Evolutionary conservation across 345 rosid genomes (phyloP).

Genomic region (Citrus reticulata): DNA sequence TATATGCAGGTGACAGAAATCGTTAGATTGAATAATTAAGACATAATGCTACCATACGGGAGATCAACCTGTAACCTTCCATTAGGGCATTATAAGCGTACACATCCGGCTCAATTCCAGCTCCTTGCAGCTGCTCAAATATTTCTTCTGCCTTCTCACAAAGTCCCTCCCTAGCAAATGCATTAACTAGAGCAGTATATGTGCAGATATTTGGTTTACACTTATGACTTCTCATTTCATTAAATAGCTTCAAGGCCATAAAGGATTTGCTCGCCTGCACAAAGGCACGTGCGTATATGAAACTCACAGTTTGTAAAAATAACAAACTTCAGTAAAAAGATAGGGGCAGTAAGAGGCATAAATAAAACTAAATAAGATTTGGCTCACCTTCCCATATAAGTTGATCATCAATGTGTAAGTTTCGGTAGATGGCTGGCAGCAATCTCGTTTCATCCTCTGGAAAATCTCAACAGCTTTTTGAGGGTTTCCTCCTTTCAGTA

Average conservation of each 20-base stretch:
- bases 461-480: constrained; percentile 63
- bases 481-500: constrained; percentile 62
- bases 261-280: constrained; percentile 75
- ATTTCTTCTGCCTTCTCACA: constrained; percentile 94
- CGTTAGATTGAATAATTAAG: neutral
- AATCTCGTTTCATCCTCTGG: constrained; percentile 69
- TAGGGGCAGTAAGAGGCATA: neutral
- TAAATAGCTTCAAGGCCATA: constrained; percentile 71
- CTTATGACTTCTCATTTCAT: constrained; percentile 78
- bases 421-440: constrained; percentile 61
- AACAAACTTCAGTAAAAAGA: neutral
- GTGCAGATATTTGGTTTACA: constrained; percentile 88
- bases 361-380: neutral
- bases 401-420: constrained; percentile 90
- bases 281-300: constrained; percentile 1
- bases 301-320: neutral
- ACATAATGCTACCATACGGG: neutral
- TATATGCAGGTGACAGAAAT: neutral
- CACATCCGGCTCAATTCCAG: constrained; percentile 83
- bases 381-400: constrained; percentile 76
- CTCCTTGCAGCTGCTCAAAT: constrained; percentile 89
- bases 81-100: constrained; percentile 90
- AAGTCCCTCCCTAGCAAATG: constrained; percentile 94
- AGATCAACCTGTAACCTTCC: constrained; percentile 78
- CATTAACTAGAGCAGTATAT: constrained; percentile 78